These are phyloP conservation scores for Zychaea mexicana DNA, from an alignment of 371 early-diverging fungal genomes.

Conservation along the genomic window DNA sequence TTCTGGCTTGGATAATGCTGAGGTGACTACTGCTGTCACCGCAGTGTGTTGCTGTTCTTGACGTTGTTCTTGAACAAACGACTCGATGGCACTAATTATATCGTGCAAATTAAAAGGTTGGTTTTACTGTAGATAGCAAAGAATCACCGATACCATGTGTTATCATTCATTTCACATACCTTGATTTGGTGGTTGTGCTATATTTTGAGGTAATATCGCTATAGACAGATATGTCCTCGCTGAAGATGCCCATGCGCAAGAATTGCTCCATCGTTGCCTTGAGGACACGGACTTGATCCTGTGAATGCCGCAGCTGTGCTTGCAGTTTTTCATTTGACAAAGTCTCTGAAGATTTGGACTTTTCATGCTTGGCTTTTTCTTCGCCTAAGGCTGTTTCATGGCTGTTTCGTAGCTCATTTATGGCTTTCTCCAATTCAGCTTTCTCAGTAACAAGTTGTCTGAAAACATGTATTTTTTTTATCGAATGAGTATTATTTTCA, in stretches of 20 bases:
- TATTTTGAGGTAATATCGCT: slow-evolving; percentile 12
- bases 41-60: not conserved
- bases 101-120: not conserved
- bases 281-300: slow-evolving; percentile 39
- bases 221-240: slow-evolving; percentile 24
- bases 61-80: not conserved
- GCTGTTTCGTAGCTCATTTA: slow-evolving; percentile 19
- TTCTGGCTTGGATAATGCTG: too few relatives aligned
- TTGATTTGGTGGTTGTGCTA: slow-evolving; percentile 4
- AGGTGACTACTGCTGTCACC: too few relatives aligned
- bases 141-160: too few relatives aligned
- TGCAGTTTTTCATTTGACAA: slow-evolving; percentile 2
- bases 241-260: slow-evolving; percentile 44
- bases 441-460: slow-evolving; percentile 27
- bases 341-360: not conserved
- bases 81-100: slow-evolving; percentile 6
- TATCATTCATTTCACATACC: slow-evolving; percentile 1
- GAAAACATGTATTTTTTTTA: not conserved
- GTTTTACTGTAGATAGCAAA: too few relatives aligned
- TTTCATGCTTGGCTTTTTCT: not conserved
- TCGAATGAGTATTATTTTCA: too few relatives aligned
- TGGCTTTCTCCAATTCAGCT: slow-evolving; percentile 9
- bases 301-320: slow-evolving; percentile 34
- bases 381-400: not conserved
- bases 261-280: slow-evolving; percentile 52